Evolutionary conservation across 169 alveolate species (phyloP).

Genomic region (Plasmodium gonderi): DNA sequence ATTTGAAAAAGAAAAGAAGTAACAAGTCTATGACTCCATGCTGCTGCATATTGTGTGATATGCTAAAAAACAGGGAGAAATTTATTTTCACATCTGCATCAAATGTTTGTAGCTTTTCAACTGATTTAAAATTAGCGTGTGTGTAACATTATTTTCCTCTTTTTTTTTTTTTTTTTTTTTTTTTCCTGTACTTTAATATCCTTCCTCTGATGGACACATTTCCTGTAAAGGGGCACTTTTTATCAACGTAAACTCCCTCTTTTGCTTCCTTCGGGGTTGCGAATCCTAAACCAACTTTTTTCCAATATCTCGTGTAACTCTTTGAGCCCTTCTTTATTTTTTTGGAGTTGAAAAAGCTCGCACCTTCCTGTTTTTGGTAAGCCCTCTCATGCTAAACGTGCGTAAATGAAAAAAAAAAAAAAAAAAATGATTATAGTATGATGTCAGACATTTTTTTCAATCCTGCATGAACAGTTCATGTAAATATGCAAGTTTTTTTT

Average conservation of each 20-base stretch:
- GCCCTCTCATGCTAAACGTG: slow-evolving; percentile 85
- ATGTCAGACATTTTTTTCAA: neutral
- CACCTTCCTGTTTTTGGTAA: slow-evolving; percentile 92
- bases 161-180: neutral
- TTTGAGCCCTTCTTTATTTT: slow-evolving; percentile 87
- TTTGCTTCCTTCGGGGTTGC: slow-evolving; percentile 98
- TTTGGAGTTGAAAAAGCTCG: slow-evolving; percentile 88
- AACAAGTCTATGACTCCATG: neutral
- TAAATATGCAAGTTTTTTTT: neutral
- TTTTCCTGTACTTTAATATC: slow-evolving; percentile 89
- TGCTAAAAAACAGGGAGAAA: too few species aligned
- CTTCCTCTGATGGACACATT: slow-evolving; percentile 98
- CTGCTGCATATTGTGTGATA: too few species aligned
- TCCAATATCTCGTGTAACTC: slow-evolving; percentile 93
- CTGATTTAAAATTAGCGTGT: too few species aligned
- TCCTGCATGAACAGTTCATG: neutral
- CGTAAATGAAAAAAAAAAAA: neutral
- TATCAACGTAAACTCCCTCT: slow-evolving; percentile 98
- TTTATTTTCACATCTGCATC: too few species aligned
- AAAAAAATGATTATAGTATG: neutral
- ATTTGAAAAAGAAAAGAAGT: neutral
- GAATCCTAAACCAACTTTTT: slow-evolving; percentile 98
- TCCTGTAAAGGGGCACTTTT: slow-evolving; percentile 99
- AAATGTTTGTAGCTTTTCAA: too few species aligned
- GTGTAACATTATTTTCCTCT: too few species aligned